Evolutionary conservation across 2,329 filamentous ascomycete species (phyloP).

Genomic region (Lomentospora prolificans): DNA sequence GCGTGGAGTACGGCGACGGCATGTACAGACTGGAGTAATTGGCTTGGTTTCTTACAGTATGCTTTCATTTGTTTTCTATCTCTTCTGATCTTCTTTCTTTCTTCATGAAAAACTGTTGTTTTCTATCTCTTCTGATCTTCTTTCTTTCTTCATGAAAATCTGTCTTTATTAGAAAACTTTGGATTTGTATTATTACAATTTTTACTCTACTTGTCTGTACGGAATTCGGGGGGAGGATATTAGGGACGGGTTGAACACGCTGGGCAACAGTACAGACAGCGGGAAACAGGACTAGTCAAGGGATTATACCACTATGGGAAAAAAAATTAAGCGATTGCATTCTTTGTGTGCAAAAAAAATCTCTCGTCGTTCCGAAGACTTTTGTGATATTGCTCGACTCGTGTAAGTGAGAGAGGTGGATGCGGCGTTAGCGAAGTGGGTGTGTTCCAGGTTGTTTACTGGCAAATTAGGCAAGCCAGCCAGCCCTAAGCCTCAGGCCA

Average conservation of each 20-base stretch:
- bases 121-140: neutral
- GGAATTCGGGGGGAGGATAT: too few relatives aligned
- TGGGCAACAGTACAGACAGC: neutral
- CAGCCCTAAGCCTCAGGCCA: neutral
- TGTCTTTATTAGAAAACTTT: neutral
- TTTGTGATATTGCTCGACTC: too few relatives aligned
- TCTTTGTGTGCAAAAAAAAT: neutral
- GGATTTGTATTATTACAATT: neutral
- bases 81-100: neutral
- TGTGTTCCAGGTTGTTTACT: neutral
- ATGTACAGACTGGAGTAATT: constrained; percentile 29
- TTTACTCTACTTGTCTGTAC: neutral
- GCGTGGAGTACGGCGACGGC: constrained; percentile 27
- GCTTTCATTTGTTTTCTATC: neutral
- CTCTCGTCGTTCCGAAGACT: neutral
- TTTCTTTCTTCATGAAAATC: neutral
- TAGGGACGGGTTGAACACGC: too few relatives aligned
- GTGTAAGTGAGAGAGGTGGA: neutral
- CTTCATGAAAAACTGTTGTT: neutral
- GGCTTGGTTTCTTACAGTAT: neutral
- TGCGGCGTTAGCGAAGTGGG: neutral
- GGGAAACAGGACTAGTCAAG: neutral
- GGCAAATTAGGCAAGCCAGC: neutral
- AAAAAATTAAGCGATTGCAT: neutral
- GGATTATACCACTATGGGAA: neutral